Evolutionary conservation across 768 basidiomycete genomes (phyloP), one percentile per base, ranked within the genome.

Genomic region (Boletus rubescentipes): DNA sequence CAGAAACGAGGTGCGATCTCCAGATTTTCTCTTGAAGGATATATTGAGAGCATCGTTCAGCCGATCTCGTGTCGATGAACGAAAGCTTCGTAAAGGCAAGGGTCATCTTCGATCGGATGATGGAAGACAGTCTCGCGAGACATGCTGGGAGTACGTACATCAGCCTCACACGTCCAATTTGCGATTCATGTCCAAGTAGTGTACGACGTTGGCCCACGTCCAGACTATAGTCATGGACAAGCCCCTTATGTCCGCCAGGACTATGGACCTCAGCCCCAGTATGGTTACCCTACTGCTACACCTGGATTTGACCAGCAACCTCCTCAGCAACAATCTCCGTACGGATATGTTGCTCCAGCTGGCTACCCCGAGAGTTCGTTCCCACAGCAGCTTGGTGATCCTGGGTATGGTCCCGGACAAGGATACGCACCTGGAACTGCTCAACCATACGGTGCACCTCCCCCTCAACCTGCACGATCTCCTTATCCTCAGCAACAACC

Each of bases 1-100:
- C 93, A 96, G 76, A 97, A 98, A 75, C 79, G 93, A 72, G 81
- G 79, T 82, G 49, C 49, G 72, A 30, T 31, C 32, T 18, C 16
- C 48, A 49, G 41, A 58, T 45, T 1, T 35, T 50, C 44, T 4
- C 26, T 31, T 23, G 26, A 49, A 38, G 39, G 20, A 44, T 41
- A 8, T 36, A 16, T 38, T 51, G 50, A 40, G 9, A 49, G 12
- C 18, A 16, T 46, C 20, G 14, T 50, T 14, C 61, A 96, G 95
- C 94, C 52, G 96, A 98, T 70, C 77, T 98, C 31, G 87, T 94
- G 7, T 85, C 88, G 2, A 95, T 98, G 90, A 94, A 94, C 68
- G 92, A 95, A 71, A 93, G 86, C 16, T 97, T 98, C 63, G 81
- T 94, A 29, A 84, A 87, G 39, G 95, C 94, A 5, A 80, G 91